Base-by-base conservation (phyloP, 1,139 yeast genomes). In the Wickerhamiella infanticola region DNA sequence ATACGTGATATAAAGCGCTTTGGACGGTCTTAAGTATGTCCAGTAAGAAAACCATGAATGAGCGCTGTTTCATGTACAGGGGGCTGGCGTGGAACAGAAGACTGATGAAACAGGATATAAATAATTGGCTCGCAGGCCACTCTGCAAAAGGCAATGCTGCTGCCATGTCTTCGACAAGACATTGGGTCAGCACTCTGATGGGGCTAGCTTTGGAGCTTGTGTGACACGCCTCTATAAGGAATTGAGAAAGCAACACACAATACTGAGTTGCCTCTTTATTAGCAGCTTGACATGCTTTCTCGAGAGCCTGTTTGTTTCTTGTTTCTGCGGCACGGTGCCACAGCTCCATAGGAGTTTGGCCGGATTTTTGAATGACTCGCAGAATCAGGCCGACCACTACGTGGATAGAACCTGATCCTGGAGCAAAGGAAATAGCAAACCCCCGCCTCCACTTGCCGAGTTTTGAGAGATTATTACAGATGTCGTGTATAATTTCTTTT, bases 291-390 rank as follows among this genome's bases (percentile, higher is more conserved):
- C 42, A 38, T 9, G 39, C 43, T 18, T 41, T 29, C 3, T 37
- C 39, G 18, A 44, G 35, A 18, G 35, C 3, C 9, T 13, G 4
- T 8, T 37, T 37, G 29, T 37, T 42, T 4, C 26, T 35, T 18
- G 40, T 43, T 4, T 44, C 43, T 5, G 33, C 47, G 9, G 46
- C 47, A 25, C 41, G 42, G 13, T 43, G 38, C 47, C 46, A 44
- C 2, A 31, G 26, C 3, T 23, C 7, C 5, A 41, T 37, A n/a
- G 38, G 35, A 3, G 36, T 29, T 9, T 26, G 31, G 24, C 48
- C 48, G 5, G 39, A 24, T 3, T 40, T 26, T 11, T 46, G 46
- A 36, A 44, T 25, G 11, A 44, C n/a, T 5, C 38, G 33, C 4
- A 44, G 27, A 4, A 44, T 3, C 3, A 46, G 24, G 1, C 31